A percentile compares a stretch with the other conserved stretches of the same genome.
phyloP scores from a whole-genome alignment of 768 basidiomycete species.

The Naganishia vaughanmartiniae region DNA sequence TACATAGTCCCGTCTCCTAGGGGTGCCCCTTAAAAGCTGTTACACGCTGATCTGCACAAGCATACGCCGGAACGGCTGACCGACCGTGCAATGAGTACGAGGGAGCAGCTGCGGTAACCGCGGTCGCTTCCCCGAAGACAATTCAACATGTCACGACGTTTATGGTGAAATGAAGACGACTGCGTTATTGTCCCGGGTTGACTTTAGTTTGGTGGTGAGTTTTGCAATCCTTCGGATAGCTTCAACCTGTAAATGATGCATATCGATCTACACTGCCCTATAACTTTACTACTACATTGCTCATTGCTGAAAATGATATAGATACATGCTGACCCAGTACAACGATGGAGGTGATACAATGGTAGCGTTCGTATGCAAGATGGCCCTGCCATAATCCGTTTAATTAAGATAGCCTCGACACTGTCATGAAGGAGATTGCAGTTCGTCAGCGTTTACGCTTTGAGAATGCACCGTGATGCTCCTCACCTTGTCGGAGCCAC shows the following conservation, averaged over 20 bases:
- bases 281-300: constrained; percentile 11
- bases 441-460: background rate
- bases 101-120: too few relatives aligned
- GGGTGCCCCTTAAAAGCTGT: too few relatives aligned
- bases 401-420: constrained; percentile 96
- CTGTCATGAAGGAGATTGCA: constrained; percentile 55
- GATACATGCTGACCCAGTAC: constrained; percentile 15
- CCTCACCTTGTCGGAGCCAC: constrained; percentile 62
- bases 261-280: background rate
- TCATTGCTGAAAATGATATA: constrained; percentile 7
- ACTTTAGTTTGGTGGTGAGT: too few relatives aligned
- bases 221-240: too few relatives aligned
- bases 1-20: too few relatives aligned
- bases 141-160: too few relatives aligned
- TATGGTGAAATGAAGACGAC: too few relatives aligned
- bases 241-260: background rate
- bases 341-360: constrained; percentile 17
- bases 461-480: background rate
- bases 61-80: too few relatives aligned
- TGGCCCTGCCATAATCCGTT: constrained; percentile 34
- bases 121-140: too few relatives aligned
- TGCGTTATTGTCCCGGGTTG: too few relatives aligned
- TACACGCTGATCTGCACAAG: too few relatives aligned
- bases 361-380: background rate
- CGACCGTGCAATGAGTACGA: too few relatives aligned